These are phyloP conservation scores for Schwanniomyces sp. DNA, from an alignment of 805 yeast species.

Conservation along the genomic window DNA sequence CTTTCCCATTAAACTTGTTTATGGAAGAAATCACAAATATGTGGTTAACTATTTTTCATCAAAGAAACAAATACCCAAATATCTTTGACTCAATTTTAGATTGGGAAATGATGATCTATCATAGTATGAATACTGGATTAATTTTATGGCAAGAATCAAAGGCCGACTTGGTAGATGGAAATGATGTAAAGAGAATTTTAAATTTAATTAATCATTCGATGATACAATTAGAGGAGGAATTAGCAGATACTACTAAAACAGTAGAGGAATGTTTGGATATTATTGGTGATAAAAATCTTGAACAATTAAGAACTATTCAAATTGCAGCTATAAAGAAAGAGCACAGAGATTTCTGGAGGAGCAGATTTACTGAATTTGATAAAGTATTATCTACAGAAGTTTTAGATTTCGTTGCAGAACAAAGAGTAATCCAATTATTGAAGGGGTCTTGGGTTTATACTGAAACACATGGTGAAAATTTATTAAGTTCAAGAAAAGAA, in stretches of 20 bases:
- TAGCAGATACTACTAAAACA: slow-evolving; percentile 17
- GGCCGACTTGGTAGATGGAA: slow-evolving; percentile 42
- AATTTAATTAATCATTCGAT: slow-evolving; percentile 40
- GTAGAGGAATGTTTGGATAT: slow-evolving; percentile 48
- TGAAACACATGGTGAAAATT: slow-evolving; percentile 48
- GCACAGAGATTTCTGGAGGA: slow-evolving; percentile 45
- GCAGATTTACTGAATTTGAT: slow-evolving; percentile 49
- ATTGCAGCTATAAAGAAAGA: slow-evolving; percentile 38
- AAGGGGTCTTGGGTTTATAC: slow-evolving; percentile 82
- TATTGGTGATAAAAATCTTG: slow-evolving; percentile 42
- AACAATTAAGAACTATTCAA: slow-evolving; percentile 56
- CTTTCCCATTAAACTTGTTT: slow-evolving; percentile 50
- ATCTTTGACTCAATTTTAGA: slow-evolving; percentile 42
- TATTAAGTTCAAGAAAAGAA: slow-evolving; percentile 15
- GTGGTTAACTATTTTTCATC: slow-evolving; percentile 36
- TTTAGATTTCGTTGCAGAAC: slow-evolving; percentile 70
- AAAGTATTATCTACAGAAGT: slow-evolving; percentile 55
- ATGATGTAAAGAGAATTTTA: slow-evolving; percentile 53
- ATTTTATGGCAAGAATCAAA: slow-evolving; percentile 65
- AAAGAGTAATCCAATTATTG: slow-evolving; percentile 67
- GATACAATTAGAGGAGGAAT: slow-evolving; percentile 25
- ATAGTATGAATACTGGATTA: slow-evolving; percentile 56
- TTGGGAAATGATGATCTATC: slow-evolving; percentile 57
- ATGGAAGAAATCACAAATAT: slow-evolving; percentile 32
- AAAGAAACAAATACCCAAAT: slow-evolving; percentile 29